phyloP scores from a whole-genome alignment of 495 filamentous ascomycete species.

The Astrothelium macrocarpum region DNA sequence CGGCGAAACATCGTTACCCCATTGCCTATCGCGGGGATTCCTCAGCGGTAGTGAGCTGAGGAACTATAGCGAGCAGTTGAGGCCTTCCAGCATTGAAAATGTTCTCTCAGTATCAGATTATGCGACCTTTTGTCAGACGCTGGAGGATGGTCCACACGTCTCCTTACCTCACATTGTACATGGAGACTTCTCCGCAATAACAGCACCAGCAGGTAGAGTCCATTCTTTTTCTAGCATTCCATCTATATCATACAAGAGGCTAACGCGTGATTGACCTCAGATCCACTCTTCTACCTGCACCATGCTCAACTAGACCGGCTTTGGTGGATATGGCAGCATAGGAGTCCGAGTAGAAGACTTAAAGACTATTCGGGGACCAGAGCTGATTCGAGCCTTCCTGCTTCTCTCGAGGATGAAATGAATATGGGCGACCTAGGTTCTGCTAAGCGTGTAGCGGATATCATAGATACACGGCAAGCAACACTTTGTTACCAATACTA shows the following conservation, averaged over 20 bases:
- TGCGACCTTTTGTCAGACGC: not conserved
- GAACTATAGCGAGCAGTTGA: not conserved
- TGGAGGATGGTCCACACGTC: not conserved
- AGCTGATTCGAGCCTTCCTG: not conserved
- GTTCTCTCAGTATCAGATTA: not conserved
- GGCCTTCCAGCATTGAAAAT: not conserved
- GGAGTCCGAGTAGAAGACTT: not conserved
- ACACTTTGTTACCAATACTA: not conserved
- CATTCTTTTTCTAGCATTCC: too few species aligned
- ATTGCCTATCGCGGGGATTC: not conserved
- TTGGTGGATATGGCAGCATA: not conserved
- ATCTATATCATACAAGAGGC: too few species aligned
- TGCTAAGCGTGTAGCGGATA: not conserved
- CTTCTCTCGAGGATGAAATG: not conserved
- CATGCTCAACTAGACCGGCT: not conserved
- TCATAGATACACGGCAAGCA: not conserved
- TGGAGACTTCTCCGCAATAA: not conserved
- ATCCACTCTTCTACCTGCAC: not conserved
- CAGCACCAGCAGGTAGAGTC: not conserved
- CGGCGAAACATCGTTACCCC: not conserved
- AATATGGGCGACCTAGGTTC: not conserved
- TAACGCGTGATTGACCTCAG: too few species aligned
- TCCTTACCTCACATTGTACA: not conserved
- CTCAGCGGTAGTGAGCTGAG: not conserved
- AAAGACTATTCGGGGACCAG: not conserved